A percentile compares a stretch with the other conserved stretches of the same genome.
Conservation (phyloP, 345 rosid genomes). For the Ceriops zippeliana region DNA sequence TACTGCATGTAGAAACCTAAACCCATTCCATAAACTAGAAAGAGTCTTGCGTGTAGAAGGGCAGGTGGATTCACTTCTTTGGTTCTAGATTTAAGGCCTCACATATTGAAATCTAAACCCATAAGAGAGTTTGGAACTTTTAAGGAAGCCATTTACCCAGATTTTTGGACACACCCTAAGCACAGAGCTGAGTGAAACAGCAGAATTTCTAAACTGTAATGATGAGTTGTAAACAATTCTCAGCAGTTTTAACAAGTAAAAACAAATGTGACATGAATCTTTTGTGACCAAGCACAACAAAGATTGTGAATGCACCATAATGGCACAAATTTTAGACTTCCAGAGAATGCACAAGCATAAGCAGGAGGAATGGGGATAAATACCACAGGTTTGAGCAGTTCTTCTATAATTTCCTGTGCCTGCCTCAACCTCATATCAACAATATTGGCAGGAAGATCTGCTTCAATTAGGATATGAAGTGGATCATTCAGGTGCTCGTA, state of each 20-base stretch:
- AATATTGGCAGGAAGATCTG: conserved; percentile 22
- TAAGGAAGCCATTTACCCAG: background rate
- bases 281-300: background rate
- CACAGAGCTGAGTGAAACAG: background rate
- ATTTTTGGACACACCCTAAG: background rate
- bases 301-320: background rate
- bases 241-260: background rate
- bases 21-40: too few species aligned
- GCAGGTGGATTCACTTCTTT: too few species aligned
- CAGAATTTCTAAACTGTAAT: background rate
- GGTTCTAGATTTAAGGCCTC: background rate
- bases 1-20: too few species aligned
- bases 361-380: background rate
- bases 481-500: conserved; percentile 30
- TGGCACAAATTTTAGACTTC: background rate
- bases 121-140: background rate
- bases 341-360: background rate
- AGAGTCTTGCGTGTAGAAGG: too few species aligned
- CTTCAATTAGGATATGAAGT: conserved; percentile 27
- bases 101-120: background rate
- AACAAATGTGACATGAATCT: background rate
- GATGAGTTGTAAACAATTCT: background rate
- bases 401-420: conserved; percentile 28
- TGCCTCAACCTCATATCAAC: conserved; percentile 21
- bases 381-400: conserved; percentile 31